Evolutionary conservation across 768 basidiomycete species (phyloP).

Genomic region (Boletus pseudopeckii): DNA sequence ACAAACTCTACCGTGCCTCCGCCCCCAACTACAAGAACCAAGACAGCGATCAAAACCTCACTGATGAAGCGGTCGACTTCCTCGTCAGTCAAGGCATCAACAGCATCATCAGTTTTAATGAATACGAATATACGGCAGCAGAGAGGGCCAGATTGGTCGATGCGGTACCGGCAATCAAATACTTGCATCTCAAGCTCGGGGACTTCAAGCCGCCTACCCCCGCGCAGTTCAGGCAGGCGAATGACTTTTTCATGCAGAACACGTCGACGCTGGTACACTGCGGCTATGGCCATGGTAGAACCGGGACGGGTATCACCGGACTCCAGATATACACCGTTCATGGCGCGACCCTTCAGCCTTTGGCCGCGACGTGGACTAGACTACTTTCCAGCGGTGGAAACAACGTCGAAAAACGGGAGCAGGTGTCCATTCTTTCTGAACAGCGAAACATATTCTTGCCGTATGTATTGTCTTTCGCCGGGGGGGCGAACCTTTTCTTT

Average conservation of each 20-base stretch:
- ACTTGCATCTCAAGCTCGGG: conserved; percentile 16
- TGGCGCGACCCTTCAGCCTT: background rate
- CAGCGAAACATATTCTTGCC: background rate
- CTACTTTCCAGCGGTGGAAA: background rate
- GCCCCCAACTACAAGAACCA: conserved; percentile 15
- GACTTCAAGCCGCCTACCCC: conserved; percentile 22
- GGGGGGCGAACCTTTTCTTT: background rate
- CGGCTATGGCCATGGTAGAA: conserved; percentile 11
- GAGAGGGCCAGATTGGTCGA: conserved; percentile 6
- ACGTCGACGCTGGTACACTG: conserved; percentile 10
- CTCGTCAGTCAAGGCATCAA: conserved; percentile 15
- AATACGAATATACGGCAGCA: conserved; percentile 6
- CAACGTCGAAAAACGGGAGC: conserved; percentile 8
- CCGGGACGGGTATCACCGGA: conserved; percentile 9
- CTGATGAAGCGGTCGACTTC: conserved; percentile 11
- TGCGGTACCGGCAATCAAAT: conserved; percentile 9
- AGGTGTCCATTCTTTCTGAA: conserved; percentile 5
- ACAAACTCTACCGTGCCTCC: conserved; percentile 17
- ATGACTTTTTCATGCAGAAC: conserved; percentile 11
- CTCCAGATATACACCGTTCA: conserved; percentile 2
- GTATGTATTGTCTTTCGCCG: background rate
- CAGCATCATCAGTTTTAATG: conserved; percentile 22
- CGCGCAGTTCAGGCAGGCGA: conserved; percentile 15
- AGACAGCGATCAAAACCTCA: conserved; percentile 14
- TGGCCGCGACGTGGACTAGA: background rate